A percentile compares a stretch with the other conserved stretches of the same genome.
These are phyloP conservation scores for Aegle marmelos DNA, from an alignment of 345 rosid species.

Conservation along the genomic window DNA sequence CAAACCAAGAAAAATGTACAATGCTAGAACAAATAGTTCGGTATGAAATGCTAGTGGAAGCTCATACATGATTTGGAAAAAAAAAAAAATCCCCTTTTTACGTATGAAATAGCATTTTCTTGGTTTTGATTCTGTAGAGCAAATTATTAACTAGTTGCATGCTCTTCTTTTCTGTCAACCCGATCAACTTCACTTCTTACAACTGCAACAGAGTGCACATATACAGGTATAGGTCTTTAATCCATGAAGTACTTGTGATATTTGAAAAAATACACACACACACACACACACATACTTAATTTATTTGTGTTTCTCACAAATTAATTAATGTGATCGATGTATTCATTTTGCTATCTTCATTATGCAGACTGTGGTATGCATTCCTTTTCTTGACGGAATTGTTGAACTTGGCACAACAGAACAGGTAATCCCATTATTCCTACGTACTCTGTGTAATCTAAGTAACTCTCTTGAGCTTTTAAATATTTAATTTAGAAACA, in stretches of 20 bases:
- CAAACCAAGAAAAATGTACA: no score
- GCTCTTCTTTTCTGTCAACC: conserved; percentile 3
- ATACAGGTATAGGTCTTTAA: conserved; percentile 42
- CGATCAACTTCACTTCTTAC: background rate
- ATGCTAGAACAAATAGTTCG: no score
- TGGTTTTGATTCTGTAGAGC: background rate
- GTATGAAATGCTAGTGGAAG: no score
- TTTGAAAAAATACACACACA: no score
- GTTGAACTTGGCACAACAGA: conserved; percentile 81
- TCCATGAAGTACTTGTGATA: background rate
- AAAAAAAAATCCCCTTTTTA: no score
- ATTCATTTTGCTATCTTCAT: background rate
- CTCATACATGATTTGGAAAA: no score
- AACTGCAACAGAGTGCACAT: conserved; percentile 51
- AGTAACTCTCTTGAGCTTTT: no score
- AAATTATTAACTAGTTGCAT: background rate
- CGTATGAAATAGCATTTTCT: no score
- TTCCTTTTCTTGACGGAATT: conserved; percentile 86
- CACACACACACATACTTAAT: background rate
- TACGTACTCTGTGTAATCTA: no score
- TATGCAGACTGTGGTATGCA: conserved; percentile 84
- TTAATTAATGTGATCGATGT: no score
- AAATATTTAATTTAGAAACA: no score
- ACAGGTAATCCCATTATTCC: conserved; percentile 37
- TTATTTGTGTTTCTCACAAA: background rate